These are phyloP conservation scores for Ostreobium quekettii DNA, from an alignment of 139 green algal species.

Conservation along the genomic window DNA sequence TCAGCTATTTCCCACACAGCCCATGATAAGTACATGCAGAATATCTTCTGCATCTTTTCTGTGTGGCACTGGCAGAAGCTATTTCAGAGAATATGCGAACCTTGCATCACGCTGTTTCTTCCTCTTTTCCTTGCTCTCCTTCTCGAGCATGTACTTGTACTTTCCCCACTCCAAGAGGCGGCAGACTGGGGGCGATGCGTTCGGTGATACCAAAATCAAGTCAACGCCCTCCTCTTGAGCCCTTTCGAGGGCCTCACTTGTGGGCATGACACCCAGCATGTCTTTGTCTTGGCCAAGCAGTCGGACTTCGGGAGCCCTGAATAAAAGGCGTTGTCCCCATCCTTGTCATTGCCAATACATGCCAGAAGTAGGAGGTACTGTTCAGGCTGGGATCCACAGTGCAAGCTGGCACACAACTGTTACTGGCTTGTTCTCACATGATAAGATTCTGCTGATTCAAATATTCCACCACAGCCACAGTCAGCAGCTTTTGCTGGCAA, in stretches of 20 bases:
- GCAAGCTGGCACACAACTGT: no score
- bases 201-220: conserved; percentile 45
- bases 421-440: no score
- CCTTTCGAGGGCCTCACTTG: conserved; percentile 29
- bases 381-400: no score
- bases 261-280: conserved; percentile 41
- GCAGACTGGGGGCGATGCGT: conserved; percentile 48
- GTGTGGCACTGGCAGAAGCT: not conserved
- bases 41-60: not conserved
- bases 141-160: conserved; percentile 67
- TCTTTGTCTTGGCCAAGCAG: conserved; percentile 43
- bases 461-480: no score
- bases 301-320: conserved; percentile 33
- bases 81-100: conserved; percentile 17
- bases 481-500: no score
- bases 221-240: conserved; percentile 41
- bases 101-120: conserved; percentile 51
- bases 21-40: not conserved
- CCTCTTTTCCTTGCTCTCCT: conserved; percentile 50
- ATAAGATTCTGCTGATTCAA: no score
- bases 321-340: no score
- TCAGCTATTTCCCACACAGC: not conserved
- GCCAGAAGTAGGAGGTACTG: no score
- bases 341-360: no score
- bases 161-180: conserved; percentile 58